phyloP scores from a whole-genome alignment of 805 yeast species.

The Saturnispora gosingensis region DNA sequence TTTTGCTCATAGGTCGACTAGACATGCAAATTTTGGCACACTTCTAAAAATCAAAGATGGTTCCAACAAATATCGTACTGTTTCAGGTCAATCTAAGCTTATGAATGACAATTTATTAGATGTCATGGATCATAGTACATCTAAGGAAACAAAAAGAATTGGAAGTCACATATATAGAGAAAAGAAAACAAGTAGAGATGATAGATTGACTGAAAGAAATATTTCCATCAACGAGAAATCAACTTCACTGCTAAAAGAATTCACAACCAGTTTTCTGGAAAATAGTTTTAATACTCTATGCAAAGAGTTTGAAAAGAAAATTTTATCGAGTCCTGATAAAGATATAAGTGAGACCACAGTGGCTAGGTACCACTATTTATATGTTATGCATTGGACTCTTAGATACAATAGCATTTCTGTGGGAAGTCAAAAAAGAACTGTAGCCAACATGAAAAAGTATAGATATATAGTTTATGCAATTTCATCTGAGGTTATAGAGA shows the following conservation, averaged over 20 bases:
- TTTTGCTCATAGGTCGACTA: slow-evolving; percentile 21
- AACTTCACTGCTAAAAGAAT: slow-evolving; percentile 26
- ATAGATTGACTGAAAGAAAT: slow-evolving; percentile 4
- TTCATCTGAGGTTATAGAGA: slow-evolving; percentile 4
- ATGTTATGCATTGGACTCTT: slow-evolving; percentile 67
- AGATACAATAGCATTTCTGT: slow-evolving; percentile 44
- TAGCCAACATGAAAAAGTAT: slow-evolving; percentile 1
- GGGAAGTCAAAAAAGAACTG: slow-evolving; percentile 23
- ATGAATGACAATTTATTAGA: slow-evolving; percentile 40
- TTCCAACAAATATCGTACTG: slow-evolving; percentile 43
- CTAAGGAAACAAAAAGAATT: slow-evolving; percentile 39
- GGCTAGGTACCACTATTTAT: slow-evolving; percentile 40
- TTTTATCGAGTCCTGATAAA: slow-evolving; percentile 16
- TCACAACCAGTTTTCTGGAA: slow-evolving; percentile 54
- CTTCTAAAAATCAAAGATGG: slow-evolving; percentile 61
- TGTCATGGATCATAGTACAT: slow-evolving; percentile 56
- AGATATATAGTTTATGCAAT: slow-evolving; percentile 2
- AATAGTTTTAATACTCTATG: slow-evolving; percentile 68
- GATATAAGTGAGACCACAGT: slow-evolving; percentile 21
- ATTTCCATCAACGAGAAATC: background rate
- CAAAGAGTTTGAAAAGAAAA: slow-evolving; percentile 34
- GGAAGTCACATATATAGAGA: slow-evolving; percentile 44
- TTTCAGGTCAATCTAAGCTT: slow-evolving; percentile 58
- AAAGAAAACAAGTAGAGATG: slow-evolving; percentile 24
- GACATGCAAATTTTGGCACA: slow-evolving; percentile 92